Conservation (phyloP, 306 rosid species). For the Dalbergia cochinchinensis region DNA sequence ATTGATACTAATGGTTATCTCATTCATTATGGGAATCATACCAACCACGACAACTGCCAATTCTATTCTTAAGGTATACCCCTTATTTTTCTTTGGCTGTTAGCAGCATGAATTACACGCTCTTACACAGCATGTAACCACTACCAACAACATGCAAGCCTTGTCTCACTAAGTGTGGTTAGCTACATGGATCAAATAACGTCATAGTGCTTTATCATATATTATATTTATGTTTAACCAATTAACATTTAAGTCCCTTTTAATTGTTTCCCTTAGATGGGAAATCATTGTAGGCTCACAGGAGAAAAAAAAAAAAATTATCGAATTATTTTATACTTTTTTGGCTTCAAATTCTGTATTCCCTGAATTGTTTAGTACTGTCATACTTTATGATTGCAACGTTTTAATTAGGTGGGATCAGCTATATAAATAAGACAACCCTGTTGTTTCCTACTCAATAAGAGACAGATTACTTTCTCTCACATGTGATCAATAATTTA, state of each 20-base stretch:
- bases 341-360: slow-evolving; percentile 16
- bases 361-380: slow-evolving; percentile 27
- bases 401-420: background rate
- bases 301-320: background rate
- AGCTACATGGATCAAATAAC: too few species aligned
- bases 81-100: slow-evolving; percentile 16
- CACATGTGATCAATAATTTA: slow-evolving; percentile 12
- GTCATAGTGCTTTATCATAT: too few species aligned
- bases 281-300: slow-evolving; percentile 17
- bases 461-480: slow-evolving; percentile 10
- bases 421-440: background rate
- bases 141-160: background rate
- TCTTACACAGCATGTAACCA: background rate
- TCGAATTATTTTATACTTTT: background rate
- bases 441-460: background rate
- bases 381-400: slow-evolving; percentile 33
- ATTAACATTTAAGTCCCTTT: too few species aligned
- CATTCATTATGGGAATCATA: slow-evolving; percentile 90
- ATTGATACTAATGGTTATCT: slow-evolving; percentile 89
- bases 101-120: slow-evolving; percentile 29
- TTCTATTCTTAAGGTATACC: slow-evolving; percentile 87
- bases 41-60: slow-evolving; percentile 72
- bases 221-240: too few species aligned
- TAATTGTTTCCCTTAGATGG: too few species aligned
- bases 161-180: too few species aligned